phyloP scores from a whole-genome alignment of 257 asterid species.

The Rhazya stricta region DNA sequence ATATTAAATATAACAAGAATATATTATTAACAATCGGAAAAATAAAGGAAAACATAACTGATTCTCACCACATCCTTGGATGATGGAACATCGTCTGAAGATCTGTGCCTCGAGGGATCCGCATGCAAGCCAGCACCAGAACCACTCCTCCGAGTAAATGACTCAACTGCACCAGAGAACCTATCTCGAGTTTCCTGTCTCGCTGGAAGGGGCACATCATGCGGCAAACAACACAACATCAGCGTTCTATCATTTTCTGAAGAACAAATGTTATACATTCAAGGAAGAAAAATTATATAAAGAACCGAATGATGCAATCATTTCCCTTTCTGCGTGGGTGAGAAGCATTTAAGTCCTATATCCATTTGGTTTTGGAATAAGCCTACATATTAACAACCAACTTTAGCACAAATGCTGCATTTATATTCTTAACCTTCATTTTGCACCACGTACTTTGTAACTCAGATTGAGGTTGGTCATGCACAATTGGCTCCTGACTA shows the following conservation, averaged over 20 bases:
- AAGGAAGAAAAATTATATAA: not conserved
- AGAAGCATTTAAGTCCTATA: not conserved
- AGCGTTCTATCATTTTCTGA: not conserved
- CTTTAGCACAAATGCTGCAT: too few species aligned
- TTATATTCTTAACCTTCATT: not conserved
- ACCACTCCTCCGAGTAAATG: constrained; percentile 49
- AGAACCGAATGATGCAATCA: not conserved
- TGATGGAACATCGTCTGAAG: constrained; percentile 51
- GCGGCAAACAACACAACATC: not conserved
- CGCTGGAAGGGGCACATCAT: constrained; percentile 30
- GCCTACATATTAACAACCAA: not conserved
- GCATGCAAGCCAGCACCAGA: constrained; percentile 54
- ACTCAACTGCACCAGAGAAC: constrained; percentile 55
- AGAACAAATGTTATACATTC: not conserved
- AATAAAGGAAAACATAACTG: not conserved
- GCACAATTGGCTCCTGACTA: not conserved
- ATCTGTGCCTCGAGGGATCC: constrained; percentile 53
- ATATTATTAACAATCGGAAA: not conserved
- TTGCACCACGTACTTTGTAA: not conserved
- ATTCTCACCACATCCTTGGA: constrained; percentile 61
- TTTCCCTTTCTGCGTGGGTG: not conserved
- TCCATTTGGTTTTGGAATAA: not conserved
- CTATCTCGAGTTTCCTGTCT: constrained; percentile 61
- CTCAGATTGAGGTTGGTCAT: not conserved
- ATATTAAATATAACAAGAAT: not conserved